Evolutionary conservation across 805 yeast genomes (phyloP).

Genomic region (Kazachstania psychrophila): DNA sequence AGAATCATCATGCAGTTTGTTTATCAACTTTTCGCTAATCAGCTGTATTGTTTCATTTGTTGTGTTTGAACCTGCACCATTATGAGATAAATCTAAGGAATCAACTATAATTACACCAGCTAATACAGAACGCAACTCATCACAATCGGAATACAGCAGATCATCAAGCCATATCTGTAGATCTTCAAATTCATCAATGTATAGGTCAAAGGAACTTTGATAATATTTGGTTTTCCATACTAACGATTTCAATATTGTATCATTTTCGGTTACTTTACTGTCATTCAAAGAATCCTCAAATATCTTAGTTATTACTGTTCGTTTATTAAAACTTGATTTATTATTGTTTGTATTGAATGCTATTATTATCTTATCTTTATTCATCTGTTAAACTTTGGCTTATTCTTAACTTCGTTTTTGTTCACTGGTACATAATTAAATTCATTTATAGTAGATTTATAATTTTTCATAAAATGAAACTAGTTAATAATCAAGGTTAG

Average conservation of each 20-base stretch:
- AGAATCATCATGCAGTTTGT: slow-evolving; percentile 1
- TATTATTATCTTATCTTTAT: slow-evolving; percentile 5
- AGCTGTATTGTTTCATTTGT: too few species aligned
- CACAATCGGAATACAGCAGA: slow-evolving; percentile 29
- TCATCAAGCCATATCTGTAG: slow-evolving; percentile 34
- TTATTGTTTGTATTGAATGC: neutral
- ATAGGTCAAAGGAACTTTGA: slow-evolving; percentile 21
- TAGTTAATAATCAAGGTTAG: too few species aligned
- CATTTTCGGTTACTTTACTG: neutral
- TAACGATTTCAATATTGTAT: slow-evolving; percentile 14
- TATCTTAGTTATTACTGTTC: neutral
- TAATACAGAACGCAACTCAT: slow-evolving; percentile 35
- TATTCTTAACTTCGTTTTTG: too few species aligned
- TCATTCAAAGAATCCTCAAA: slow-evolving; percentile 3
- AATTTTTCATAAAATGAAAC: too few species aligned
- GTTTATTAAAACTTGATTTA: neutral
- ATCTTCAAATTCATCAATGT: slow-evolving; percentile 23
- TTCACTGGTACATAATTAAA: too few species aligned
- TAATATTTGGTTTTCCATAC: slow-evolving; percentile 29
- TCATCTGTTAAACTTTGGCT: neutral
- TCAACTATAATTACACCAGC: slow-evolving; percentile 39
- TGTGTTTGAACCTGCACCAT: too few species aligned
- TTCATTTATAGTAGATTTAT: too few species aligned
- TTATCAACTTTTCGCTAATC: neutral
- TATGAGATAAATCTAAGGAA: slow-evolving; percentile 3